phyloP scores from a whole-genome alignment of 768 basidiomycete species.

The Lentinula sp. region DNA sequence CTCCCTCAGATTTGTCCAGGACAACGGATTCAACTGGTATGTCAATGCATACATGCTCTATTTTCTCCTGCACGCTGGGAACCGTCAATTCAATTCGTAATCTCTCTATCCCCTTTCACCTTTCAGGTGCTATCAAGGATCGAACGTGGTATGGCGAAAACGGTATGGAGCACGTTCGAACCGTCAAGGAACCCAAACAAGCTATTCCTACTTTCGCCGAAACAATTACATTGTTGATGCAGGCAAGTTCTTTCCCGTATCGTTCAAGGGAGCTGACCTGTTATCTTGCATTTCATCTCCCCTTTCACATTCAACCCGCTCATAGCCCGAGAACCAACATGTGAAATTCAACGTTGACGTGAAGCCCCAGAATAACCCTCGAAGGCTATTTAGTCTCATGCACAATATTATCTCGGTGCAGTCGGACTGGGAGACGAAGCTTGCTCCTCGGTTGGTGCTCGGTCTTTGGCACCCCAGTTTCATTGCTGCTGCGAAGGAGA shows the following conservation, averaged over 20 bases:
- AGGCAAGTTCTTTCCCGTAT: conserved; percentile 31
- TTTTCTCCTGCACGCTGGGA: neutral
- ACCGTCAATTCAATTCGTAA: neutral
- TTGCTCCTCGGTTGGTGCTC: conserved; percentile 77
- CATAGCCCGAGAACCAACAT: conserved; percentile 66
- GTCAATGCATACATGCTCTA: neutral
- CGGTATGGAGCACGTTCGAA: conserved; percentile 77
- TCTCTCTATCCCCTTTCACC: conserved; percentile 17
- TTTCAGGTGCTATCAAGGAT: conserved; percentile 59
- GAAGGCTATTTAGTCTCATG: conserved; percentile 78
- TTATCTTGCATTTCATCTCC: conserved; percentile 1
- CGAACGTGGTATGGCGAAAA: conserved; percentile 63
- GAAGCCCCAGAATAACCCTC: conserved; percentile 89
- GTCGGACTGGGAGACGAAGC: conserved; percentile 62
- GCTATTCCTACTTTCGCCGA: conserved; percentile 87
- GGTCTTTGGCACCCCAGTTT: conserved; percentile 93
- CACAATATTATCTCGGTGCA: conserved; percentile 58
- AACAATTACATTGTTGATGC: conserved; percentile 75
- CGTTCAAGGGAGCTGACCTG: conserved; percentile 8
- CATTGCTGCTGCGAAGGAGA: conserved; percentile 64
- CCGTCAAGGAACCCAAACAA: conserved; percentile 75
- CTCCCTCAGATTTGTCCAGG: conserved; percentile 51
- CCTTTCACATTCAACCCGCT: neutral
- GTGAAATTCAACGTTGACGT: conserved; percentile 87
- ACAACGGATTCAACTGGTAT: conserved; percentile 76